phyloP scores from a whole-genome alignment of 192 early-diverging fungal genomes.

The Entomortierella parvispora region DNA sequence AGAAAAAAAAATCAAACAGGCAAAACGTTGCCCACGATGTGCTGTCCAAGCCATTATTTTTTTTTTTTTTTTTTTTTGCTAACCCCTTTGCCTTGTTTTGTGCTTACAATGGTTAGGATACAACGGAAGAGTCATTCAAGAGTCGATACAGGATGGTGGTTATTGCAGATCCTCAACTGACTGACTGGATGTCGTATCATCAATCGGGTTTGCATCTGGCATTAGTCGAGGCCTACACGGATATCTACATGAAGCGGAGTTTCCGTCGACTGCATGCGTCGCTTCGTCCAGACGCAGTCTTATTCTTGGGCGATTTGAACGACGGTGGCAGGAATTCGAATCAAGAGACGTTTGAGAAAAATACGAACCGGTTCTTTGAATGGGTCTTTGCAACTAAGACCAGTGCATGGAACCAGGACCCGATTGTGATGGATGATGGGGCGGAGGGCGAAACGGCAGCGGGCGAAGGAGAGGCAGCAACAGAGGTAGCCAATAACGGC shows the following conservation, averaged over 20 bases:
- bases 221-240: constrained; percentile 82
- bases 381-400: constrained; percentile 5
- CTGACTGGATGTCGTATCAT: constrained; percentile 88
- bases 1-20: no score
- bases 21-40: no score
- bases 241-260: constrained; percentile 86
- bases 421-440: constrained; percentile 11
- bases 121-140: not conserved
- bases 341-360: constrained; percentile 33
- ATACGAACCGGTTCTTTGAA: constrained; percentile 35
- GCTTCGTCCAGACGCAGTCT: constrained; percentile 68
- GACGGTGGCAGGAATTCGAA: constrained; percentile 76
- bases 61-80: no score
- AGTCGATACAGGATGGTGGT: constrained; percentile 64
- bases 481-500: no score
- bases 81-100: no score
- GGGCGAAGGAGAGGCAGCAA: not conserved
- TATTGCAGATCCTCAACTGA: constrained; percentile 93
- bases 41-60: no score
- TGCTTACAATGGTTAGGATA: no score
- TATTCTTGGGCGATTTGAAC: constrained; percentile 91
- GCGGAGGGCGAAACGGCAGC: no score
- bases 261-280: constrained; percentile 69
- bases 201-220: constrained; percentile 69
- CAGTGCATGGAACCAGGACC: constrained; percentile 20